Conservation (phyloP, 352 stramenopile species). For the Phytophthora pisi region DNA sequence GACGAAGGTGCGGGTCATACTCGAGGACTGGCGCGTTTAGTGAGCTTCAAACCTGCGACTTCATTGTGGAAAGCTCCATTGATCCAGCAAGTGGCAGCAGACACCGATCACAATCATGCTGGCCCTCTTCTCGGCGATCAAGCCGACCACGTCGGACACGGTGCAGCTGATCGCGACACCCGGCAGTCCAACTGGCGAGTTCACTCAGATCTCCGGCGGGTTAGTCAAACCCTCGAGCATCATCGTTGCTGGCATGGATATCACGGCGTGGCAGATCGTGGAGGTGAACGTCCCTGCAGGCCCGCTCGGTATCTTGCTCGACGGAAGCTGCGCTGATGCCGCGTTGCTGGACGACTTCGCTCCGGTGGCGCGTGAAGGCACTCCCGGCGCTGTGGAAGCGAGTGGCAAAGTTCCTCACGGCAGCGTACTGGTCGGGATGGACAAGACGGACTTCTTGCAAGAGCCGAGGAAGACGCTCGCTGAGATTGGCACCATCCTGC, state of each 20-base stretch:
- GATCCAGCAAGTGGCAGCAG: conserved; percentile 8
- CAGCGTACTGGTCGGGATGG: conserved; percentile 61
- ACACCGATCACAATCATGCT: conserved; percentile 17
- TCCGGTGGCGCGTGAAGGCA: conserved; percentile 45
- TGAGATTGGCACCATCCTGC: conserved; percentile 65
- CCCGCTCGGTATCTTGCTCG: conserved; percentile 73
- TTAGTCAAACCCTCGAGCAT: conserved; percentile 30
- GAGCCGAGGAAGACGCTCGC: conserved; percentile 49
- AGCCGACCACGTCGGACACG: conserved; percentile 1
- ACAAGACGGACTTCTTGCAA: conserved; percentile 62
- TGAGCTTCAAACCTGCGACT: background rate
- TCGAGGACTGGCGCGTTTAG: conserved; percentile 9
- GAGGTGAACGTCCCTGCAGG: conserved; percentile 59
- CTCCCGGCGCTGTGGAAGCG: conserved; percentile 49
- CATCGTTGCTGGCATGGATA: conserved; percentile 34
- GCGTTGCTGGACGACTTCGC: conserved; percentile 76
- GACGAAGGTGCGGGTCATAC: conserved; percentile 5
- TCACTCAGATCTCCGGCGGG: conserved; percentile 12
- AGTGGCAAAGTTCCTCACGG: conserved; percentile 46
- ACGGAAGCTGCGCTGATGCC: conserved; percentile 41
- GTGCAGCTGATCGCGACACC: conserved; percentile 18
- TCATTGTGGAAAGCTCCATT: conserved; percentile 25
- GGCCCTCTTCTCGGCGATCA: conserved; percentile 31
- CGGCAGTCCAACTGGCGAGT: conserved; percentile 14
- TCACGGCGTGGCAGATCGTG: conserved; percentile 30